phyloP scores from a whole-genome alignment of 495 filamentous ascomycete genomes.

The Talaromyces nanjingensis region DNA sequence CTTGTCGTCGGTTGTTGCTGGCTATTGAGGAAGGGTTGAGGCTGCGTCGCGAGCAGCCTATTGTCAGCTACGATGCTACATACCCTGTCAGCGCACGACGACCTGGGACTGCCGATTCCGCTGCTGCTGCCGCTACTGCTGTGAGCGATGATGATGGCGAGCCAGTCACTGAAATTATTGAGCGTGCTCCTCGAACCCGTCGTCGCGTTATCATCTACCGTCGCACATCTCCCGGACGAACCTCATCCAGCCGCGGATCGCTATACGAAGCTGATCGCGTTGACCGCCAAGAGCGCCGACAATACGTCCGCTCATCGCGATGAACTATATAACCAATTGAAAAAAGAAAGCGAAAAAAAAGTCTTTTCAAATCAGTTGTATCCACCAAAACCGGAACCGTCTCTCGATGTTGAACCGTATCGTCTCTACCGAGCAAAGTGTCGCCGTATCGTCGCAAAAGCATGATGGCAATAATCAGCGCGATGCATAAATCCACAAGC shows the following conservation, averaged over 20 bases:
- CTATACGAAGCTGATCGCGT: slow-evolving; percentile 22
- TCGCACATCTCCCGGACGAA: slow-evolving; percentile 31
- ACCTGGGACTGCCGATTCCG: background rate
- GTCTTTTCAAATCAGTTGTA: background rate
- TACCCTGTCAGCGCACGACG: slow-evolving; percentile 31
- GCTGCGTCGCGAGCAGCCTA: slow-evolving; percentile 20
- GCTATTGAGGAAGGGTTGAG: slow-evolving; percentile 42
- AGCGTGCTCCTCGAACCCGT: slow-evolving; percentile 27
- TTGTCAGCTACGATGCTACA: slow-evolving; percentile 36
- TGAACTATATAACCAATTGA: background rate
- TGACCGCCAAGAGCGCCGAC: slow-evolving; percentile 21
- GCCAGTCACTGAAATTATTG: slow-evolving; percentile 28
- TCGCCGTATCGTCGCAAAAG: background rate
- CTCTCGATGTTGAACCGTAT: background rate
- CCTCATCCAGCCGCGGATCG: slow-evolving; percentile 26
- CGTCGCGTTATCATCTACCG: slow-evolving; percentile 33
- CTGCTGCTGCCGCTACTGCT: background rate
- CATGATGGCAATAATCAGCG: background rate
- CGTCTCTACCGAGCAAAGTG: background rate
- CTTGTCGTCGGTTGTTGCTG: slow-evolving; percentile 36
- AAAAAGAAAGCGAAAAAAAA: background rate
- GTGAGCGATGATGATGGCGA: background rate
- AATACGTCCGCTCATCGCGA: slow-evolving; percentile 3
- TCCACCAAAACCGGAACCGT: background rate
- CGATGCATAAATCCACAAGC: background rate